phyloP scores from a whole-genome alignment of 2,329 filamentous ascomycete genomes.

The Aspergillus quadrilineatus region DNA sequence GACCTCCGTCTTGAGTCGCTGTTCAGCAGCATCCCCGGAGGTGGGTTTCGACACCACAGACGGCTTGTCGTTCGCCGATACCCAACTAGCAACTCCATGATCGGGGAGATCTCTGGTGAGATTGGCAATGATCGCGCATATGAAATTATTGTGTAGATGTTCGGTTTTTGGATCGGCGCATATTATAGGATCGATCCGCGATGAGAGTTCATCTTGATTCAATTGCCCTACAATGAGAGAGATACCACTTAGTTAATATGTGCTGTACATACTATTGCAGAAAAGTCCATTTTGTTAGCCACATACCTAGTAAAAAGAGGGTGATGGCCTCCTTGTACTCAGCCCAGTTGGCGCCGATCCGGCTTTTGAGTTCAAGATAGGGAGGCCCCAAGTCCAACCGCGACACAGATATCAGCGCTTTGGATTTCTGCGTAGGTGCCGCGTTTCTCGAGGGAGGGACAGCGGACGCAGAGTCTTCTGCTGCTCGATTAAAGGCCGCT shows the following conservation, averaged over 20 bases:
- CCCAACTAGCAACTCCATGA: constrained; percentile 63
- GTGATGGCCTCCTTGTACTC: constrained; percentile 60
- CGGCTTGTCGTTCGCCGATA: constrained; percentile 59
- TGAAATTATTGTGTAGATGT: constrained; percentile 62
- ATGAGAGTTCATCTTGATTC: constrained; percentile 61
- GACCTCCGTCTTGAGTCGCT: constrained; percentile 62
- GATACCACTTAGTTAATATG: constrained; percentile 19
- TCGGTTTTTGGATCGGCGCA: constrained; percentile 52
- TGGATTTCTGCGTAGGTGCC: constrained; percentile 46
- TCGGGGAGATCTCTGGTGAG: constrained; percentile 60
- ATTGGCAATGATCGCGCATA: constrained; percentile 61
- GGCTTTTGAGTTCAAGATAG: constrained; percentile 60
- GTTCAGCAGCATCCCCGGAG: constrained; percentile 61
- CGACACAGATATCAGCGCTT: constrained; percentile 54
- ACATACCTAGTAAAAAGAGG: constrained; percentile 57
- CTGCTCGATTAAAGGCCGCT: constrained; percentile 42
- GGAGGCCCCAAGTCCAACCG: constrained; percentile 63
- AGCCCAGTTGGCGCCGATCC: constrained; percentile 60
- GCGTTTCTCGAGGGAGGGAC: constrained; percentile 33
- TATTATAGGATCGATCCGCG: constrained; percentile 57
- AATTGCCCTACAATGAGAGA: constrained; percentile 49
- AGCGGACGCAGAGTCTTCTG: constrained; percentile 37
- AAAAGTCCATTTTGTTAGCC: neutral
- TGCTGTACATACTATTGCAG: neutral
- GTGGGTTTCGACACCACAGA: constrained; percentile 50